Evolutionary conservation across 2,329 filamentous ascomycete genomes (phyloP).

Genomic region (Xylariaceae sp.): DNA sequence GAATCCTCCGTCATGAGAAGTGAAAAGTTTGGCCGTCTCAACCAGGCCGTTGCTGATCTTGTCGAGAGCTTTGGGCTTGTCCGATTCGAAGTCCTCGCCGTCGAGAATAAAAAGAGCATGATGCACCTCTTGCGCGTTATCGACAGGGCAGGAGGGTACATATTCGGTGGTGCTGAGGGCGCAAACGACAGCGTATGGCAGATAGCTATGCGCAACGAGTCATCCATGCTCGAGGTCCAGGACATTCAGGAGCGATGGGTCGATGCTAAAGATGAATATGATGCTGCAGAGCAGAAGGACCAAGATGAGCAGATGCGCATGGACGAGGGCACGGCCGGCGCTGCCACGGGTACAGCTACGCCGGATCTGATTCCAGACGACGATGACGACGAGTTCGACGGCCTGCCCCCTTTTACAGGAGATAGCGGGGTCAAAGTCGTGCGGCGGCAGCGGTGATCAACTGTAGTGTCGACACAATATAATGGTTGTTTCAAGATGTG

Average conservation of each 20-base stretch:
- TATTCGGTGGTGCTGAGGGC: conserved; percentile 84
- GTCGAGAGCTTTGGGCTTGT: conserved; percentile 90
- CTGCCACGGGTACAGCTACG: conserved; percentile 31
- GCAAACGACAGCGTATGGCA: conserved; percentile 98
- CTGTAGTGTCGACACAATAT: no score
- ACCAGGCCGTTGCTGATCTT: conserved; percentile 79
- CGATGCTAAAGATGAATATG: conserved; percentile 82
- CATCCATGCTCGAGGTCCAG: conserved; percentile 70
- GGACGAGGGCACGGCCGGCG: conserved; percentile 32
- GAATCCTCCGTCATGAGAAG: conserved; percentile 69
- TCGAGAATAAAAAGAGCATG: conserved; percentile 97
- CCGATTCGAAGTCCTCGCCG: conserved; percentile 85
- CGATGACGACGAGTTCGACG: conserved; percentile 44
- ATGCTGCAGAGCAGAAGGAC: conserved; percentile 70
- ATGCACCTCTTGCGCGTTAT: conserved; percentile 85
- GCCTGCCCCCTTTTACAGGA: conserved; percentile 43
- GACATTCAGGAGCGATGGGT: conserved; percentile 97
- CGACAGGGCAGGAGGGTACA: conserved; percentile 88
- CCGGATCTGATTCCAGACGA: conserved; percentile 34
- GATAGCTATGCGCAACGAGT: conserved; percentile 79
- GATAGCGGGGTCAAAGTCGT: conserved; percentile 69
- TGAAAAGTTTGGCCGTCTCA: conserved; percentile 77
- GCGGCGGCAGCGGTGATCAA: conserved; percentile 60
- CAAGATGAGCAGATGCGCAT: conserved; percentile 70
- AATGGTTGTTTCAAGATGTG: no score